Percentiles rank a stretch among this genome's conserved stretches.
Conservation (phyloP, 192 early-diverging fungal species). For the Coemansia sp. region DNA sequence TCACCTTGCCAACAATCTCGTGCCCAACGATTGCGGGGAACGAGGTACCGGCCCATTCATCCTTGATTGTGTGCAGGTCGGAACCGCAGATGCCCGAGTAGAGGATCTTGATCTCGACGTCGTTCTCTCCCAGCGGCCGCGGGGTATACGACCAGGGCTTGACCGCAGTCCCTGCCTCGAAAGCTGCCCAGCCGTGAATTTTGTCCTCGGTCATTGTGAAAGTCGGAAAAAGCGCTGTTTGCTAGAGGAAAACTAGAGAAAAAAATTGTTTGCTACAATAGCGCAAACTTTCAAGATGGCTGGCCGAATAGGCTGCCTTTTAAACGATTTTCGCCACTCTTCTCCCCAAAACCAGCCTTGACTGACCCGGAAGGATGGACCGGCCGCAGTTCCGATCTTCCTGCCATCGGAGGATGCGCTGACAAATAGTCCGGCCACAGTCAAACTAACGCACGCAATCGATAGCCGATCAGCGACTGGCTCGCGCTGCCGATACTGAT, state of each 20-base stretch:
- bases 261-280: background rate
- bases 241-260: background rate
- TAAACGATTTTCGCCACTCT: too few species aligned
- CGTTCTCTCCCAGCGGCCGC: slow-evolving; percentile 55
- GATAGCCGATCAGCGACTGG: too few species aligned
- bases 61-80: slow-evolving; percentile 67
- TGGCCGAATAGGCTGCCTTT: too few species aligned
- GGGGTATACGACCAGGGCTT: slow-evolving; percentile 55
- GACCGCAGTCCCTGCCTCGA: slow-evolving; percentile 21
- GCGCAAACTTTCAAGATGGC: too few species aligned
- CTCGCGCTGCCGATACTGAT: too few species aligned
- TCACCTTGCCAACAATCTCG: slow-evolving; percentile 64
- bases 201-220: slow-evolving; percentile 32
- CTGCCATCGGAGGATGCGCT: too few species aligned
- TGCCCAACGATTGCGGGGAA: slow-evolving; percentile 60
- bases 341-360: too few species aligned
- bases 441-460: too few species aligned
- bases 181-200: slow-evolving; percentile 47
- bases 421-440: too few species aligned
- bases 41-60: slow-evolving; percentile 53
- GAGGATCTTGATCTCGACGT: slow-evolving; percentile 70
- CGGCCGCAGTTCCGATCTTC: too few species aligned
- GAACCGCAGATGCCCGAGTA: slow-evolving; percentile 75
- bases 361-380: too few species aligned
- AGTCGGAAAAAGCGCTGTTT: too few species aligned